Percentiles rank a stretch among this genome's conserved stretches.
Evolutionary conservation across 2,329 filamentous ascomycete species (phyloP).

Genomic region (Alternaria atra): DNA sequence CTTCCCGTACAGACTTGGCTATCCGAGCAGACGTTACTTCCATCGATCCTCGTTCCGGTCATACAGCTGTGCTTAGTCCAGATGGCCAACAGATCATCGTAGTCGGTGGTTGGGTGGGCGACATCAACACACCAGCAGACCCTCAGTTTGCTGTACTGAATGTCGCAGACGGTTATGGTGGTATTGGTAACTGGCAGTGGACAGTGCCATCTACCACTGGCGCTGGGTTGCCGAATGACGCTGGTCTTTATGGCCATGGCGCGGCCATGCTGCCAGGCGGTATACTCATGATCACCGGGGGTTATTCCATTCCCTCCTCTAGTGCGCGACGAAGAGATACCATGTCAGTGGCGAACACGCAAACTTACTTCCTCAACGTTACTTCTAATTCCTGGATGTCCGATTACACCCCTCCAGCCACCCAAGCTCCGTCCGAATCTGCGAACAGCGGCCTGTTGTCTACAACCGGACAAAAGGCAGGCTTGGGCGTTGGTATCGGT

Average conservation of each 20-base stretch:
- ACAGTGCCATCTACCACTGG: conserved; percentile 63
- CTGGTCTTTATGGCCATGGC: conserved; percentile 69
- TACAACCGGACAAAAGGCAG: conserved; percentile 57
- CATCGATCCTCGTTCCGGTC: conserved; percentile 85
- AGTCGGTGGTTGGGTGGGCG: conserved; percentile 91
- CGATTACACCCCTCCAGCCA: conserved; percentile 62
- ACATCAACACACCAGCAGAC: conserved; percentile 75
- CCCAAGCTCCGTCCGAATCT: conserved; percentile 20
- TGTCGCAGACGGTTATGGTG: conserved; percentile 76
- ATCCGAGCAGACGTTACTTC: conserved; percentile 56
- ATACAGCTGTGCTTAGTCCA: conserved; percentile 81
- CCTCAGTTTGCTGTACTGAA: conserved; percentile 83
- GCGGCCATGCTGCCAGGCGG: conserved; percentile 68
- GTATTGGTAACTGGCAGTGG: conserved; percentile 73
- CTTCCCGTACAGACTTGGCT: conserved; percentile 65
- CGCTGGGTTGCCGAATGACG: conserved; percentile 52
- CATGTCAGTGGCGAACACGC: conserved; percentile 51
- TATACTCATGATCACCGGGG: conserved; percentile 69
- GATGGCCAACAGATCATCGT: conserved; percentile 82
- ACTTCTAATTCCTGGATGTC: conserved; percentile 67
- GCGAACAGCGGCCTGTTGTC: conserved; percentile 47
- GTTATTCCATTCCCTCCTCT: conserved; percentile 61
- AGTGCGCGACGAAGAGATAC: conserved; percentile 48
- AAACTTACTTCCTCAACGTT: conserved; percentile 67
- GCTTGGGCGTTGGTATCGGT: conserved; percentile 56